Conservation (phyloP, 164 flowering plant genomes). For the Houttuynia cordata region DNA sequence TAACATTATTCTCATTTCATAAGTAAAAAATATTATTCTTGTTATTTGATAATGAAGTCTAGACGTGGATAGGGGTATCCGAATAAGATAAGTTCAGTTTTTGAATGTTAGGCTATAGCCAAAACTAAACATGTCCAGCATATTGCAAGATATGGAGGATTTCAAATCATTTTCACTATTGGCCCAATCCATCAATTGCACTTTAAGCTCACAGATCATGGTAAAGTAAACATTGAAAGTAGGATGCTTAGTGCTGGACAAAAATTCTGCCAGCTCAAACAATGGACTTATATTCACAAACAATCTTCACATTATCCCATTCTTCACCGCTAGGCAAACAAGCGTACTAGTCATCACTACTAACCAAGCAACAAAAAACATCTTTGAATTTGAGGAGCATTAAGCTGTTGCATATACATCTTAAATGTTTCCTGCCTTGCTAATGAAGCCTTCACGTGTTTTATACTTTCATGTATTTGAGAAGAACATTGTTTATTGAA, state of each 20-base stretch:
- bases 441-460: constrained; percentile 3
- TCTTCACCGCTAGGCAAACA: constrained; percentile 51
- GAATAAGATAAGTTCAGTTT: no score
- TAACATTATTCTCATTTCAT: no score
- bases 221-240: constrained; percentile 7
- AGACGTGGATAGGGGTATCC: no score
- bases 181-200: neutral
- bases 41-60: no score
- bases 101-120: neutral
- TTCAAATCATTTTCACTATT: neutral
- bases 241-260: constrained; percentile 1
- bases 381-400: constrained; percentile 31
- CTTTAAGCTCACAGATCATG: constrained; percentile 1
- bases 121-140: constrained; percentile 2
- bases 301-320: constrained; percentile 51
- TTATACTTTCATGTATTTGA: constrained; percentile 2
- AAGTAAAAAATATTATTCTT: no score
- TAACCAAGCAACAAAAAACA: constrained; percentile 39
- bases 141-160: neutral
- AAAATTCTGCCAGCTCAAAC: neutral
- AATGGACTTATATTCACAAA: constrained; percentile 1
- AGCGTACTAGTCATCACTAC: constrained; percentile 29
- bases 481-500: neutral
- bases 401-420: constrained; percentile 17
- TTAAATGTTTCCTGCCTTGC: constrained; percentile 1